phyloP scores from a whole-genome alignment of 768 basidiomycete species.

The Tylopilus cervinicoccineus region DNA sequence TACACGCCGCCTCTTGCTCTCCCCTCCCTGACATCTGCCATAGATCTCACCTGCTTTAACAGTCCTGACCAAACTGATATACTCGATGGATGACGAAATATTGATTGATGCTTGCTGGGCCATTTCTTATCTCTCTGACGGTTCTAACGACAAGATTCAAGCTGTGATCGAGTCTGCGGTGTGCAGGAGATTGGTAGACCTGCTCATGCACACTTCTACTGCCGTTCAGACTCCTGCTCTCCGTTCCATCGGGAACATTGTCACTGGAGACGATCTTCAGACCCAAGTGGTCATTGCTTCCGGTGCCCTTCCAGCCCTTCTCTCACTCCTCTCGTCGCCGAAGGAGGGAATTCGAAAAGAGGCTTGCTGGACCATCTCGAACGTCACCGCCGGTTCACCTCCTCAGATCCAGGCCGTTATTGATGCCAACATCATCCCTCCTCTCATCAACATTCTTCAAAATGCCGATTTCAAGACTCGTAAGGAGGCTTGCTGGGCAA shows the following conservation, averaged over 20 bases:
- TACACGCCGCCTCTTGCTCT: conserved; percentile 3
- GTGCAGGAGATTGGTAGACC: conserved; percentile 93
- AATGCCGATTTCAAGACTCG: conserved; percentile 99
- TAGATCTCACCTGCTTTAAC: conserved; percentile 96
- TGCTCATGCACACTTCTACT: conserved; percentile 91
- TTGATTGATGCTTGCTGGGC: conserved; percentile 99
- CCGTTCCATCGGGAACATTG: conserved; percentile 98
- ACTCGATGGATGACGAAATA: conserved; percentile 98
- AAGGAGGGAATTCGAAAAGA: conserved; percentile 99
- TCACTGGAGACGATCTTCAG: conserved; percentile 98
- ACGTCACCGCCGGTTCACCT: conserved; percentile 95
- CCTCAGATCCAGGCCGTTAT: conserved; percentile 97
- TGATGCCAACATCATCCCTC: conserved; percentile 97
- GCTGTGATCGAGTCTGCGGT: conserved; percentile 99
- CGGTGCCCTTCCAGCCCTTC: conserved; percentile 91
- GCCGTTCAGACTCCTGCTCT: conserved; percentile 98
- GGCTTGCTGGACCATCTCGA: conserved; percentile 99
- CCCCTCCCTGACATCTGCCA: conserved; percentile 13
- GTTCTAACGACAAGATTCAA: conserved; percentile 99
- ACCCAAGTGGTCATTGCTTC: conserved; percentile 99
- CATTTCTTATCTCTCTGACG: conserved; percentile 98
- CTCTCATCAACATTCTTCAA: conserved; percentile 95
- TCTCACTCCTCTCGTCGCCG: conserved; percentile 89
- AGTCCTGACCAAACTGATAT: conserved; percentile 97
- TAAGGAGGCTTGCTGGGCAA: conserved; percentile 99